Evolutionary conservation across 2,329 filamentous ascomycete genomes (phyloP).

Genomic region (Periconia macrospinosa): DNA sequence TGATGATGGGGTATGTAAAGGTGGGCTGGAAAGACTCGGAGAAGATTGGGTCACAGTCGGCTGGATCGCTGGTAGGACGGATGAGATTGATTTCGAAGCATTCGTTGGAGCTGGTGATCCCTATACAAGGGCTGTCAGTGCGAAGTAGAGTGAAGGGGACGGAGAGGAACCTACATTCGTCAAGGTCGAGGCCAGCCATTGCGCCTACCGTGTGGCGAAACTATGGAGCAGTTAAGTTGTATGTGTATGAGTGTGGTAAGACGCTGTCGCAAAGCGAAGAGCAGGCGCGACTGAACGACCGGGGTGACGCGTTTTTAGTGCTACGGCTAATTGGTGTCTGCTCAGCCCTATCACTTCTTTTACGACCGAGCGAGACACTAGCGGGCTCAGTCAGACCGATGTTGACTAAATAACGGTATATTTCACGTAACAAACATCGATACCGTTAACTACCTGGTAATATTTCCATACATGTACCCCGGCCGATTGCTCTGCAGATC

Average conservation of each 20-base stretch:
- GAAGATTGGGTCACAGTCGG: slow-evolving; percentile 45
- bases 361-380: background rate
- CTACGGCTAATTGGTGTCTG: too few relatives aligned
- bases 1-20: slow-evolving; percentile 91
- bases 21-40: slow-evolving; percentile 74
- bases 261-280: background rate
- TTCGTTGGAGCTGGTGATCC: slow-evolving; percentile 40
- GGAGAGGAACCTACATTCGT: slow-evolving; percentile 35
- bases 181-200: slow-evolving; percentile 25
- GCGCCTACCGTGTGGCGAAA: slow-evolving; percentile 6
- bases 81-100: slow-evolving; percentile 43
- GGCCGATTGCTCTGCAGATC: too few relatives aligned
- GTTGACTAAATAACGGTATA: too few relatives aligned
- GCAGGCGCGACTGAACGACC: background rate
- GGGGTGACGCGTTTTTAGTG: background rate
- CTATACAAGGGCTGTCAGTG: slow-evolving; percentile 21
- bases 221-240: background rate
- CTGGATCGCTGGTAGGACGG: slow-evolving; percentile 24
- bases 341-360: background rate
- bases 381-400: too few relatives aligned
- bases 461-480: too few relatives aligned
- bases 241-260: background rate
- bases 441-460: too few relatives aligned
- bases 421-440: too few relatives aligned
- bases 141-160: background rate